phyloP scores from a whole-genome alignment of 1,284 basidiomycete species.

The Cerrena zonata region DNA sequence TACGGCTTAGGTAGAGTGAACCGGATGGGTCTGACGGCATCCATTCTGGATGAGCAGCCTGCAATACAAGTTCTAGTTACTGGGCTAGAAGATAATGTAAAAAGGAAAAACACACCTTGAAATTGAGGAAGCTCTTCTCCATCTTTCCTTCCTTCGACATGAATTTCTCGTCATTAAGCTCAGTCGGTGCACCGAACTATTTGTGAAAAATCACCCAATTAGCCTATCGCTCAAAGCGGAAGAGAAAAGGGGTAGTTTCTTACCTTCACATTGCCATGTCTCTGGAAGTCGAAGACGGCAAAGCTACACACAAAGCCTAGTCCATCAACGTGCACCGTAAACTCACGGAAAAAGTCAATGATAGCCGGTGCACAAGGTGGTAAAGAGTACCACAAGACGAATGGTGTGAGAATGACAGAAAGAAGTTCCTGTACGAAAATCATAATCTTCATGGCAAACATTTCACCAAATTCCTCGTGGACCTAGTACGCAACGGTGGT shows the following conservation, averaged over 20 bases:
- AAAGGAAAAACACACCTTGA: slow-evolving; percentile 54
- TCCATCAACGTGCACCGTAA: slow-evolving; percentile 92
- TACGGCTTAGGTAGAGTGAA: slow-evolving; percentile 77
- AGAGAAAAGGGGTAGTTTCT: slow-evolving; percentile 13
- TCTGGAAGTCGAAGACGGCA: slow-evolving; percentile 94
- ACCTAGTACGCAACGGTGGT: slow-evolving; percentile 44
- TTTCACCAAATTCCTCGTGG: slow-evolving; percentile 80
- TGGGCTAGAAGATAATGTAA: not conserved
- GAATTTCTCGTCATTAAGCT: slow-evolving; percentile 64
- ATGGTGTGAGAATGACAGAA: slow-evolving; percentile 89
- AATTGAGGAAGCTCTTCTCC: slow-evolving; percentile 96
- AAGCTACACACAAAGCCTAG: slow-evolving; percentile 96
- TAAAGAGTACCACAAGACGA: slow-evolving; percentile 88
- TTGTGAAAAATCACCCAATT: not conserved
- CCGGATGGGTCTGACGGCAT: slow-evolving; percentile 81
- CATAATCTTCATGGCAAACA: slow-evolving; percentile 84
- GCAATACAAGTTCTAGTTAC: slow-evolving; percentile 2
- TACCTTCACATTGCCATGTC: slow-evolving; percentile 83
- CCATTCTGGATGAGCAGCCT: slow-evolving; percentile 93
- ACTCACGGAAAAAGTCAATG: slow-evolving; percentile 94
- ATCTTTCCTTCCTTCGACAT: slow-evolving; percentile 90
- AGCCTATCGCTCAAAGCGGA: not conserved
- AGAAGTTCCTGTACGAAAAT: slow-evolving; percentile 86
- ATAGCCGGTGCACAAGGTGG: slow-evolving; percentile 84
- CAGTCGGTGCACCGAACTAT: slow-evolving; percentile 74